Percentiles rank a stretch among this genome's conserved stretches.
Evolutionary conservation across 768 basidiomycete genomes (phyloP).

Genomic region (Russula sp.): DNA sequence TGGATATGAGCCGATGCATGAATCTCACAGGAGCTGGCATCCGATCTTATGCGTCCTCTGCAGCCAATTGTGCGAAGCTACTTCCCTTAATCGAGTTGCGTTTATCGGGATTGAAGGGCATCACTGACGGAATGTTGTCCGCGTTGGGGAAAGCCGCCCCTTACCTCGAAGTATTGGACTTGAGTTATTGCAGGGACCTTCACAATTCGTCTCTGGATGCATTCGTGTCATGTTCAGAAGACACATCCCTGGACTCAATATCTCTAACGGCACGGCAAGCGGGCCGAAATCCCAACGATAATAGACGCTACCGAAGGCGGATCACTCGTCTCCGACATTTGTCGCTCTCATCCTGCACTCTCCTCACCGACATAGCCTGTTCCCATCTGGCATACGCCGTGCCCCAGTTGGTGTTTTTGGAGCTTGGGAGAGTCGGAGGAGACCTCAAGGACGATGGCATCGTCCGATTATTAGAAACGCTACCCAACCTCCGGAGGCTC

Average conservation of each 20-base stretch:
- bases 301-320: conserved; percentile 50
- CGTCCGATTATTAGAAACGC: conserved; percentile 62
- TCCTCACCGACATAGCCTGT: conserved; percentile 74
- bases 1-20: conserved; percentile 71
- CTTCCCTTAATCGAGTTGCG: conserved; percentile 61
- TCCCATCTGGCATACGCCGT: conserved; percentile 66
- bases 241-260: conserved; percentile 44
- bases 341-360: conserved; percentile 62
- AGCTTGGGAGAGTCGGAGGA: conserved; percentile 71
- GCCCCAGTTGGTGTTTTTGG: conserved; percentile 71
- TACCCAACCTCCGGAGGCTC: conserved; percentile 66
- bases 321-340: conserved; percentile 72
- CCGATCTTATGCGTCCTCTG: conserved; percentile 45
- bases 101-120: conserved; percentile 62
- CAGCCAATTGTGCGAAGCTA: conserved; percentile 46
- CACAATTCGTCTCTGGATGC: conserved; percentile 75
- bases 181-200: conserved; percentile 67
- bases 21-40: conserved; percentile 68
- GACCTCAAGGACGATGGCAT: conserved; percentile 74
- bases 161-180: conserved; percentile 72
- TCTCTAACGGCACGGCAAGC: conserved; percentile 59
- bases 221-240: conserved; percentile 55
- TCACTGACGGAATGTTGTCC: conserved; percentile 60
- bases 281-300: conserved; percentile 56
- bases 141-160: conserved; percentile 66